Percentiles rank a stretch among this genome's conserved stretches.
Conservation (phyloP, 192 early-diverging fungal genomes). For the Anaeromyces robustus region DNA sequence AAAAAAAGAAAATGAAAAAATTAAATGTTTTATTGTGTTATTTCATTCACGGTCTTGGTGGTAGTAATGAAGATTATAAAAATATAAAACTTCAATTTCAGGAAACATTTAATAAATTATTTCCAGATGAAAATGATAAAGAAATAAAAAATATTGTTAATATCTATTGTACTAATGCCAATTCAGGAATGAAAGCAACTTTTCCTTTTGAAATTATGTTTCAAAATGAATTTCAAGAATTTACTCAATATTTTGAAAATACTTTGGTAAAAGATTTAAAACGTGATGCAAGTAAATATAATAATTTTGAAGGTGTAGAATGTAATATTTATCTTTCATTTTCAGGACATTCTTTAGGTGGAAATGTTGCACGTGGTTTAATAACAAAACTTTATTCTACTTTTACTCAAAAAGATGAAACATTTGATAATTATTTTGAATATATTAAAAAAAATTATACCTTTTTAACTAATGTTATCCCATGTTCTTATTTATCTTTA, state of each 20-base stretch:
- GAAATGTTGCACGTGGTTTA: background rate
- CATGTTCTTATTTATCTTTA: background rate
- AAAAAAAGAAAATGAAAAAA: background rate
- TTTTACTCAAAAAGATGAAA: background rate
- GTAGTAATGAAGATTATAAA: background rate
- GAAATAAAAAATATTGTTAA: background rate
- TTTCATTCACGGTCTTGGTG: background rate
- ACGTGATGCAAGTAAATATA: background rate
- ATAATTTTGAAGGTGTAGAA: background rate
- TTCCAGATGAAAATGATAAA: background rate
- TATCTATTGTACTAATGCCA: background rate
- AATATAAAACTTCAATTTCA: background rate
- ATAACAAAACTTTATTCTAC: background rate
- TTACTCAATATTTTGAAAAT: background rate
- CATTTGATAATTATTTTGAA: background rate
- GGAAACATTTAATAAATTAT: background rate
- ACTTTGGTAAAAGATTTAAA: background rate
- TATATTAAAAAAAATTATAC: background rate
- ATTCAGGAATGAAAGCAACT: background rate
- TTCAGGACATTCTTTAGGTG: background rate
- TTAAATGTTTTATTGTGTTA: background rate
- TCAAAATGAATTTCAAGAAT: background rate
- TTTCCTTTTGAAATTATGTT: background rate
- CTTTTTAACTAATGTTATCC: background rate
- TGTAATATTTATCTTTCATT: background rate